Base-by-base conservation (phyloP, 106 monocot genomes). In the Dactylorhiza incarnata region DNA sequence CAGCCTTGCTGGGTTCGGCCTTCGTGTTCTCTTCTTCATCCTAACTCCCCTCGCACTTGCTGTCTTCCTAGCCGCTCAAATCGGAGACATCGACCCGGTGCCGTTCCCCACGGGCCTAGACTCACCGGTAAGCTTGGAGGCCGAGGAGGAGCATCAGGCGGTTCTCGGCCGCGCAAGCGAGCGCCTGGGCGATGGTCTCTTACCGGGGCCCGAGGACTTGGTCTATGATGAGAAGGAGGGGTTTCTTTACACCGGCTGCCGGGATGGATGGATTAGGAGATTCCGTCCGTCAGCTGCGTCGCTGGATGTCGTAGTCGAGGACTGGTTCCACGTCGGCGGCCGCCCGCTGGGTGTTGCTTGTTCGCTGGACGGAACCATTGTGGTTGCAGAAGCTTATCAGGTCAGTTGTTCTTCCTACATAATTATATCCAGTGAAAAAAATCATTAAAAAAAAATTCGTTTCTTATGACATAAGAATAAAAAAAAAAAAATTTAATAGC, bases 221-320 rank as follows among this genome's bases (percentile, higher is more conserved):
- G 84, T 84, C 1, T 84, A 93, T 70, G 93, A 93, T 49, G 82
- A 56, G 8, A 77, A 65, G 53, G 54, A 49, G 6, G 74, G 76
- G 44, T 70, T 58, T 52, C 59, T 93, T 12, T 93, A 90, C 84
- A 86, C 87, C 0, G 82, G 93, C 2, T 93, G 89, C 71, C 6
- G 1, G 2, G 90, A 93, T 54, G 89, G 90, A 2, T 93, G 93
- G 93, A 88, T 90, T 2, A 76, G 82, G 52, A 52, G 87, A 37
- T 76, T 93, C 5, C 76, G 49, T 45, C 66, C 66, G 37, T 1
- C 24, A 26, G 37, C 1, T 76, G 22, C n/a, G 58, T 3, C 37
- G 3, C 37, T 37, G 37, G 37, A 37, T 37, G 37, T 37, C 37
- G 58, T 8, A 5, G 81, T 83, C 17, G 83, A 90, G 71, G 81